Evolutionary conservation across 106 monocot species (phyloP).

Genomic region (Cymbidium sinense): DNA sequence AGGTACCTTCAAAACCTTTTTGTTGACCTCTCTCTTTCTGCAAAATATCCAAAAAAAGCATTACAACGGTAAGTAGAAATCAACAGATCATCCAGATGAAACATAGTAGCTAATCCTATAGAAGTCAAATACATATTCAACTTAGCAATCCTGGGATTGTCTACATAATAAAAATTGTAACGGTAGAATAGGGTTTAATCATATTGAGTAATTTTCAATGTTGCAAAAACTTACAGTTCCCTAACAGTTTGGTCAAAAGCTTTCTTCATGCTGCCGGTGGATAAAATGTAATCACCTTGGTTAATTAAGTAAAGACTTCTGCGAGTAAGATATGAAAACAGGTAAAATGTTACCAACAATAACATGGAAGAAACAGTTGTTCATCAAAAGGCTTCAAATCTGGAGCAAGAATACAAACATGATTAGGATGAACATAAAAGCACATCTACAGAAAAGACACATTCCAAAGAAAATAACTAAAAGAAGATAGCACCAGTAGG

Average conservation of each 20-base stretch:
- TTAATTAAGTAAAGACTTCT: not conserved
- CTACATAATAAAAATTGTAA: not conserved
- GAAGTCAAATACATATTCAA: too few species aligned
- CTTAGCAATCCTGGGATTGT: not conserved
- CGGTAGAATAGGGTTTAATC: not conserved
- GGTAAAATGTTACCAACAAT: not conserved
- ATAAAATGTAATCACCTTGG: not conserved
- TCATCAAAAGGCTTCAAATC: not conserved
- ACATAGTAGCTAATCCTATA: not conserved
- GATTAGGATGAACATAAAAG: not conserved
- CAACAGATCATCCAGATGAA: not conserved
- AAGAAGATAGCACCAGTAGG: not conserved
- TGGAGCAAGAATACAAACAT: not conserved
- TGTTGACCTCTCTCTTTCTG: constrained; percentile 97
- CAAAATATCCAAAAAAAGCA: constrained; percentile 13
- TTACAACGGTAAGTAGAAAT: not conserved
- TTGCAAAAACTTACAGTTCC: constrained; percentile 61
- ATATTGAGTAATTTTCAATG: not conserved
- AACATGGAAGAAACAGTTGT: not conserved
- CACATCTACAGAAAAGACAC: not conserved
- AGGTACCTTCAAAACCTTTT: constrained; percentile 89
- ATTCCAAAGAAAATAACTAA: not conserved
- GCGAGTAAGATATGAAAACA: not conserved
- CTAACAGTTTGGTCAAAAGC: constrained; percentile 96
- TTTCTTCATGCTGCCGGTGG: constrained; percentile 68